Evolutionary conservation across 176 grass and related monocot species (phyloP).

Genomic region (Carex parvula): DNA sequence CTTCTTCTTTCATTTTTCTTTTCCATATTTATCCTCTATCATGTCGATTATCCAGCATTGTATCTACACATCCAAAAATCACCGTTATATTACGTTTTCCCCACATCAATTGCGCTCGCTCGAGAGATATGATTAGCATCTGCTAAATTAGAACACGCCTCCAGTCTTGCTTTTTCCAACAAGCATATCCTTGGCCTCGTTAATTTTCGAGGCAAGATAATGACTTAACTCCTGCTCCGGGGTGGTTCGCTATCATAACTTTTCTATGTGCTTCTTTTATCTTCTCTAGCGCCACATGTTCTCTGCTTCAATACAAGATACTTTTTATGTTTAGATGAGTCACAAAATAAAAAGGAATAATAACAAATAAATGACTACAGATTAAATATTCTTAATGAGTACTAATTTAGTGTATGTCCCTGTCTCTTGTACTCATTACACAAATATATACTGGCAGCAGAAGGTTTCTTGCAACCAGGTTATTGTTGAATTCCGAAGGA

Average conservation of each 20-base stretch:
- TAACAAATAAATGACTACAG: not conserved
- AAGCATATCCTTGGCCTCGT: slow-evolving; percentile 87
- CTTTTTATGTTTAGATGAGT: not conserved
- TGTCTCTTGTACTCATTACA: not conserved
- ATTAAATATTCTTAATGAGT: not conserved
- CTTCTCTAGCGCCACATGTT: slow-evolving; percentile 56
- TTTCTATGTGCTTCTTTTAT: slow-evolving; percentile 93
- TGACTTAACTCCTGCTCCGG: slow-evolving; percentile 67
- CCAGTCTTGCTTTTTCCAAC: slow-evolving; percentile 47
- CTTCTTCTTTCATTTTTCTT: not conserved
- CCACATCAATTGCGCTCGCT: not conserved
- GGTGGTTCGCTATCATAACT: slow-evolving; percentile 86
- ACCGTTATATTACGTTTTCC: not conserved
- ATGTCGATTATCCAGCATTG: not conserved
- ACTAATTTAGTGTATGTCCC: not conserved
- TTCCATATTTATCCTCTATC: not conserved
- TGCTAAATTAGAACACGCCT: slow-evolving; percentile 2
- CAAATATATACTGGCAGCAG: not conserved
- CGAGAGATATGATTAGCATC: not conserved
- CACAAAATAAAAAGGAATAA: not conserved
- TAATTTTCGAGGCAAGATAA: slow-evolving; percentile 79
- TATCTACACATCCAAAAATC: not conserved
- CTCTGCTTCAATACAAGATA: slow-evolving; percentile 34
- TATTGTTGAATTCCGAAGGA: not conserved
- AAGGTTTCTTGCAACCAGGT: not conserved